phyloP scores from a whole-genome alignment of 768 basidiomycete genomes.

The Postia placenta region DNA sequence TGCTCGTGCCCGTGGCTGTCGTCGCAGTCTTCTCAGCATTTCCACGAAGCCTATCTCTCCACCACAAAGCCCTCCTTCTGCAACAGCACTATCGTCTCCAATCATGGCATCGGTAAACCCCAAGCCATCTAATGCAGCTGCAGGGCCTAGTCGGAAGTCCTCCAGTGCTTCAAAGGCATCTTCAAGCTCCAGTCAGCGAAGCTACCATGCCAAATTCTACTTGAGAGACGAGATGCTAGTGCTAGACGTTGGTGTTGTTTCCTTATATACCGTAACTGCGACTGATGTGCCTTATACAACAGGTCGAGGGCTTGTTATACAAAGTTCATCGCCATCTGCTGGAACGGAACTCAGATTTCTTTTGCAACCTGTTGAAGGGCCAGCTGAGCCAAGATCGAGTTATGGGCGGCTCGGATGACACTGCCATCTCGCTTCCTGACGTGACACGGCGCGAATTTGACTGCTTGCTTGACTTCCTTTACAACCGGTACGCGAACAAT shows the following conservation, averaged over 20 bases:
- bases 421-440: conserved; percentile 27
- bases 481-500: conserved; percentile 27
- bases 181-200: not conserved
- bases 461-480: conserved; percentile 31
- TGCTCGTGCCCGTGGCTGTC: conserved; percentile 6
- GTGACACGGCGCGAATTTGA: conserved; percentile 30
- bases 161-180: not conserved
- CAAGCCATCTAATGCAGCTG: not conserved
- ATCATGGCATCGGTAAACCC: not conserved
- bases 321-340: conserved; percentile 36
- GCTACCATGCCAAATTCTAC: conserved; percentile 12
- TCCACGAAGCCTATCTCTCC: conserved; percentile 2
- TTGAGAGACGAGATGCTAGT: conserved; percentile 16
- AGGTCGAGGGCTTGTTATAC: conserved; percentile 35
- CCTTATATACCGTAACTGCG: too few species aligned
- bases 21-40: conserved; percentile 7
- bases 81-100: conserved; percentile 7
- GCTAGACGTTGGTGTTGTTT: conserved; percentile 5
- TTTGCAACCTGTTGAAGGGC: conserved; percentile 26
- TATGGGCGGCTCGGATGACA: conserved; percentile 25
- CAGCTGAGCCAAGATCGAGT: conserved; percentile 3
- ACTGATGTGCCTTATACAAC: too few species aligned
- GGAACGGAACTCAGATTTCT: conserved; percentile 30
- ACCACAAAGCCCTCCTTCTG: conserved; percentile 8
- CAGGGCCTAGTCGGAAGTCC: not conserved